Base-by-base conservation (phyloP, 768 basidiomycete species). In the Russula dissimulans region DNA sequence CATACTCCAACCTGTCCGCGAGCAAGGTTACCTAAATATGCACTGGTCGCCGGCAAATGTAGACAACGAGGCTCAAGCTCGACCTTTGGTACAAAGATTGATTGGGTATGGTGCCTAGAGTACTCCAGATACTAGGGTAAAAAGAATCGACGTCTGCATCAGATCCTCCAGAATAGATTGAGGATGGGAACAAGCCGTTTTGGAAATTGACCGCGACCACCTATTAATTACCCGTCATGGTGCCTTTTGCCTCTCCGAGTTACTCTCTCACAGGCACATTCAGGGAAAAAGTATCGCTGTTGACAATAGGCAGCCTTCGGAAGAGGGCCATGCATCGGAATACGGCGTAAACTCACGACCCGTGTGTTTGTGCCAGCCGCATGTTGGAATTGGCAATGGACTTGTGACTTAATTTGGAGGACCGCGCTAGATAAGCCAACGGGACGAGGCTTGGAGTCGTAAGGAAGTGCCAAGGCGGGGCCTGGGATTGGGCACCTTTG, bases 121-220 rank as follows among this genome's bases (percentile, higher is more conserved):
- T 57, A 54, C 5, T 59, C 52, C 44, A 77, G 32, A 58, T 73
- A 75, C 31, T 63, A 49, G 47, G 63, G 59, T 22, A 73, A 54
- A 22, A 63, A 1, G 22, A 62, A 18, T 32, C 45, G 5, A 60
- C 58, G 43, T 71, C 70, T 18, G 64, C 61, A 4, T 18, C 56
- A 0, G 48, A 51, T 4, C 29, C 36, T 10, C 57, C 63, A 62
- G 66, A 15, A 70, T 54, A 4, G 62, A 64, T 11, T 83, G 86
- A 45, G 22, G 3, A 26, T 1, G 10, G 3, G 34, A 5, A 10
- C 10, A 75, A 74, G 11, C 45, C 56, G 38, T 56, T 60, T 2
- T 60, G 59, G 29, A 77, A 77, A 50, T 78, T 73, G 17, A 67
- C 67, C 4, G 86, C 85, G 36, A 84, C 82, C 46, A 76, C 68